These are phyloP conservation scores for Ustilago cynodontis DNA, from an alignment of 1,284 basidiomycete genomes.

Conservation along the genomic window DNA sequence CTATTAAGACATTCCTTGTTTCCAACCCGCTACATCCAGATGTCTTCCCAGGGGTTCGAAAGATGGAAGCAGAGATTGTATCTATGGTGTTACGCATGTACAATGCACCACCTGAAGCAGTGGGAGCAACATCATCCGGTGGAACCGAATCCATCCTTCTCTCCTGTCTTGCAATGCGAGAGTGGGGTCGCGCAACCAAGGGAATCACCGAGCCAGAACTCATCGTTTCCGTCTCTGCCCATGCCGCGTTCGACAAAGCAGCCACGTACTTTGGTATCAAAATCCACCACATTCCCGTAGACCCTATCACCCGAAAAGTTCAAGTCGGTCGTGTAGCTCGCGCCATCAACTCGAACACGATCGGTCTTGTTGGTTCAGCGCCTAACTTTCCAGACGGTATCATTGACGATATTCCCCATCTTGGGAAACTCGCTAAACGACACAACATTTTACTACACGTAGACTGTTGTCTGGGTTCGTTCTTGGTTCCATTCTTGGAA, in stretches of 20 bases:
- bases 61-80: constrained; percentile 98
- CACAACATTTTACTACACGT: constrained; percentile 90
- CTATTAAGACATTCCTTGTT: constrained; percentile 65
- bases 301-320: constrained; percentile 83
- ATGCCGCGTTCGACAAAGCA: constrained; percentile 96
- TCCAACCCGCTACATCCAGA: constrained; percentile 94
- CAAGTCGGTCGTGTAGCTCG: constrained; percentile 81
- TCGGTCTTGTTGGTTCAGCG: constrained; percentile 85
- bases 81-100: constrained; percentile 87
- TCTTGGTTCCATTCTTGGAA: constrained; percentile 68
- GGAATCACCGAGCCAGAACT: constrained; percentile 93
- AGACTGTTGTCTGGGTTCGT: constrained; percentile 71
- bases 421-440: constrained; percentile 81
- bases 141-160: constrained; percentile 96
- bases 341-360: constrained; percentile 68
- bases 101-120: constrained; percentile 81
- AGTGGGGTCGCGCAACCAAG: constrained; percentile 87
- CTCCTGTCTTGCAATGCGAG: constrained; percentile 92
- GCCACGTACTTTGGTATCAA: constrained; percentile 92
- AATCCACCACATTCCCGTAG: constrained; percentile 87
- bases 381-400: constrained; percentile 76
- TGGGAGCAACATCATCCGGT: constrained; percentile 89
- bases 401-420: constrained; percentile 83
- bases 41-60: constrained; percentile 91
- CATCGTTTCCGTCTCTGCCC: constrained; percentile 86